phyloP scores from a whole-genome alignment of 352 stramenopile genomes.

The Phytophthora ramorum region DNA sequence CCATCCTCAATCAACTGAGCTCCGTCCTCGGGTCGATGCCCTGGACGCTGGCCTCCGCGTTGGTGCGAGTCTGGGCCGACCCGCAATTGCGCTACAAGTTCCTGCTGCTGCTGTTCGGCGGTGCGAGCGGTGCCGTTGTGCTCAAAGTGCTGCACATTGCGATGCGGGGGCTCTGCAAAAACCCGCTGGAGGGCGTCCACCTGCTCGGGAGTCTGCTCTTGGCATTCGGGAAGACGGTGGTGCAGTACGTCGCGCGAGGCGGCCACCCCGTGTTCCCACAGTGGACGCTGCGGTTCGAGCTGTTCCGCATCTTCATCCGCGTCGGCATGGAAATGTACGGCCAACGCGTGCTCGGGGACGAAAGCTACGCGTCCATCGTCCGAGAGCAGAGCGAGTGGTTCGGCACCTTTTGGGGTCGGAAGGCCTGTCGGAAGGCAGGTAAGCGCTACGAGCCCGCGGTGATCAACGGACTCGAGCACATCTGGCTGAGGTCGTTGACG shows the following conservation, averaged over 20 bases:
- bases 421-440: conserved; percentile 21
- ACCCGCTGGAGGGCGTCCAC: conserved; percentile 31
- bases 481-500: conserved; percentile 35
- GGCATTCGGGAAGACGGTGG: conserved; percentile 26
- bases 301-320: conserved; percentile 35
- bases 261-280: conserved; percentile 40
- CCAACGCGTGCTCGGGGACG: conserved; percentile 27
- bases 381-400: conserved; percentile 37
- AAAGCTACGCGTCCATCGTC: conserved; percentile 39
- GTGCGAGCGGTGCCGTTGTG: conserved; percentile 15
- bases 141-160: conserved; percentile 33
- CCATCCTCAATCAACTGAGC: conserved; percentile 16
- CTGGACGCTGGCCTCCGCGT: conserved; percentile 16
- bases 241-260: conserved; percentile 29
- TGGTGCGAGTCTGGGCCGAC: conserved; percentile 23
- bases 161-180: conserved; percentile 33
- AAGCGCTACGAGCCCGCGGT: conserved; percentile 27
- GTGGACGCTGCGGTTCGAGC: conserved; percentile 56
- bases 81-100: conserved; percentile 23
- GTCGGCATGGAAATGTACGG: conserved; percentile 38
- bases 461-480: conserved; percentile 45
- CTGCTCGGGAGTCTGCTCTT: conserved; percentile 30
- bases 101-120: conserved; percentile 19
- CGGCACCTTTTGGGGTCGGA: conserved; percentile 32
- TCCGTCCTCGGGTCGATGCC: conserved; percentile 11